Conservation (phyloP, 192 early-diverging fungal genomes). For the Ambispora gerdemannii region DNA sequence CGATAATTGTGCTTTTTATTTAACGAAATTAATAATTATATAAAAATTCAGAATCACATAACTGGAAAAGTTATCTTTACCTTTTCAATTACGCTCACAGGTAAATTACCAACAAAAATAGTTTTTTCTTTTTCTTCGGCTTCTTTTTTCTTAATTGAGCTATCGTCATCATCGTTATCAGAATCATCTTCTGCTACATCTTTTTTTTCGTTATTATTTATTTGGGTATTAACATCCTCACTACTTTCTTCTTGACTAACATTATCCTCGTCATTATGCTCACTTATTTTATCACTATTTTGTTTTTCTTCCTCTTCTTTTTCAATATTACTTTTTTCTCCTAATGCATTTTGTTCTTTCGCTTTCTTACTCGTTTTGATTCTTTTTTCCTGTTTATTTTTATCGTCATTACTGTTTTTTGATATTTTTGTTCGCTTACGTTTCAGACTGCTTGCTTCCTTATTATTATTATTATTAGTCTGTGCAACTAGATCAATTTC, state of each 20-base stretch:
- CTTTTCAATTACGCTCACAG: conserved; percentile 63
- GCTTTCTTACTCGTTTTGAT: conserved; percentile 15
- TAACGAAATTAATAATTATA: background rate
- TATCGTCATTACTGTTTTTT: too few species aligned
- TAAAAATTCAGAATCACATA: background rate
- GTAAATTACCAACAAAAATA: conserved; percentile 93
- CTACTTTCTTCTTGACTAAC: conserved; percentile 15
- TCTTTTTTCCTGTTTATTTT: conserved; percentile 24
- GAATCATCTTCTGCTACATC: background rate
- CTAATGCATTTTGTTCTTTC: conserved; percentile 31
- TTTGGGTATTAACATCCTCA: conserved; percentile 18
- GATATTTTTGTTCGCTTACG: background rate
- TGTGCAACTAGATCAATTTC: too few species aligned
- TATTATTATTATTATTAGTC: too few species aligned
- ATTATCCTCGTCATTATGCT: background rate
- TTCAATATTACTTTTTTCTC: conserved; percentile 36
- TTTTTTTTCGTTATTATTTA: conserved; percentile 35
- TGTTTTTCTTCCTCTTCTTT: too few species aligned
- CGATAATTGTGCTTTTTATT: conserved; percentile 57
- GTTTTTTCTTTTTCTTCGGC: conserved; percentile 57
- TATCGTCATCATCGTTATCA: background rate
- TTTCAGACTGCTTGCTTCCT: too few species aligned
- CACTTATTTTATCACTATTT: conserved; percentile 23
- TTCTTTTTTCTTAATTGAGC: background rate
- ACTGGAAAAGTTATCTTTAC: conserved; percentile 15